Percentiles rank a stretch among this genome's conserved stretches.
Conservation (phyloP, 495 filamentous ascomycete species). For the Venustampulla echinocandica region DNA sequence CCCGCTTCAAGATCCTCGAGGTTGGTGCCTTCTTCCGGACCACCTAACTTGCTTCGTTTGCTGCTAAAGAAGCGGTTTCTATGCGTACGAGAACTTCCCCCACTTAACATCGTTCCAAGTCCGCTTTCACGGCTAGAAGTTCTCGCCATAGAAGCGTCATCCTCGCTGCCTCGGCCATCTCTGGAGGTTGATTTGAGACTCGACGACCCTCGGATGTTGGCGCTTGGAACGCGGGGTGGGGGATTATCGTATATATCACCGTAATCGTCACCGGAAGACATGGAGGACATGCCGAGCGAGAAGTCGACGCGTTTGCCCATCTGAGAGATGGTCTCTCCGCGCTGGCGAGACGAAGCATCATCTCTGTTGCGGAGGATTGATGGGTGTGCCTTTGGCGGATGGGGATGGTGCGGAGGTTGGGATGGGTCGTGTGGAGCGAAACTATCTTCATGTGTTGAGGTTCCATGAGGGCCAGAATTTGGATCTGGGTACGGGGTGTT, state of each 20-base stretch:
- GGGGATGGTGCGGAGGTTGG: neutral
- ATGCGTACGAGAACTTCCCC: slow-evolving; percentile 16
- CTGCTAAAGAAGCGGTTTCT: slow-evolving; percentile 31
- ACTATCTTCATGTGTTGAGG: slow-evolving; percentile 26
- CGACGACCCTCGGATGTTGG: slow-evolving; percentile 7
- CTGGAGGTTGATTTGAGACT: neutral
- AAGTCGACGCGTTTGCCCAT: slow-evolving; percentile 66
- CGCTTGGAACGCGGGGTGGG: slow-evolving; percentile 10
- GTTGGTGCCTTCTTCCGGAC: slow-evolving; percentile 20
- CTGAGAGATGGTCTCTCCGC: slow-evolving; percentile 51
- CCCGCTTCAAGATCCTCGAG: slow-evolving; percentile 30
- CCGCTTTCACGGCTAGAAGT: slow-evolving; percentile 17
- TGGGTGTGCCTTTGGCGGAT: slow-evolving; percentile 24
- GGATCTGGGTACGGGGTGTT: slow-evolving; percentile 5
- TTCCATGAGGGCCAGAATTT: slow-evolving; percentile 13
- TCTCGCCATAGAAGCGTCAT: slow-evolving; percentile 3
- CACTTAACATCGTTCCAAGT: neutral
- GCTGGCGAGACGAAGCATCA: slow-evolving; percentile 30
- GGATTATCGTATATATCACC: slow-evolving; percentile 61
- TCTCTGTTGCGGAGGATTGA: slow-evolving; percentile 49
- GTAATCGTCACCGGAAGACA: slow-evolving; percentile 51
- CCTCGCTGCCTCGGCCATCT: slow-evolving; percentile 1
- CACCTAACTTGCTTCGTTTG: slow-evolving; percentile 14
- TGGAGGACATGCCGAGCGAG: slow-evolving; percentile 58
- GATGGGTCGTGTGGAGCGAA: slow-evolving; percentile 37